Evolutionary conservation across 2,329 filamentous ascomycete species (phyloP).

Genomic region (Oidium heveae): DNA sequence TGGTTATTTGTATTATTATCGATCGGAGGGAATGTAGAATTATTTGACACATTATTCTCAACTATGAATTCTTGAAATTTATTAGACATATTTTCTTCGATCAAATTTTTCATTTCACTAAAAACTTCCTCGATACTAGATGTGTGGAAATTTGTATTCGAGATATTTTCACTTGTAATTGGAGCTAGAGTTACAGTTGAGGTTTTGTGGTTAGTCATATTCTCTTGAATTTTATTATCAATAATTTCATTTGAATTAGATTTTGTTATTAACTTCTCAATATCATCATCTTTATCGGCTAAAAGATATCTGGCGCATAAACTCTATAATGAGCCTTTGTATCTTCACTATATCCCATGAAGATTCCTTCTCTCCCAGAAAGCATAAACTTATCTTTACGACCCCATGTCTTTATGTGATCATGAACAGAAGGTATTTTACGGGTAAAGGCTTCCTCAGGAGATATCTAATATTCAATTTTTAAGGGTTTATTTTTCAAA

Average conservation of each 20-base stretch:
- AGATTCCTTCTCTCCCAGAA: neutral
- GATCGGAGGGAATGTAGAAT: neutral
- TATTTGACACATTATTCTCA: neutral
- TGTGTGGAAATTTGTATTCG: neutral
- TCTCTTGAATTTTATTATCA: neutral
- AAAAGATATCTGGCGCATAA: neutral
- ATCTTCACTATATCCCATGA: constrained; percentile 1
- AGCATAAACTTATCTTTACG: constrained; percentile 1
- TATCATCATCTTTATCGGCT: neutral
- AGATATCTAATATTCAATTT: neutral
- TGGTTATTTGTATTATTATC: neutral
- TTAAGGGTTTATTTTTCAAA: neutral
- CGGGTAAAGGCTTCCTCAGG: neutral
- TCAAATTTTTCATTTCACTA: neutral
- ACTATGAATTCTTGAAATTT: neutral
- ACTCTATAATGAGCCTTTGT: neutral
- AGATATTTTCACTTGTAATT: neutral
- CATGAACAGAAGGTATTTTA: neutral
- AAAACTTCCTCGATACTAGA: neutral
- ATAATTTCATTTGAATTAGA: neutral
- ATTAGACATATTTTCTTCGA: neutral
- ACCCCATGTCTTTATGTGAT: neutral
- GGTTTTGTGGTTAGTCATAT: neutral
- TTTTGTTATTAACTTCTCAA: neutral
- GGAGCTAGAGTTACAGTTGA: neutral